Evolutionary conservation across 2,329 filamentous ascomycete species (phyloP).

Genomic region (Aaosphaeria pasadenensis): DNA sequence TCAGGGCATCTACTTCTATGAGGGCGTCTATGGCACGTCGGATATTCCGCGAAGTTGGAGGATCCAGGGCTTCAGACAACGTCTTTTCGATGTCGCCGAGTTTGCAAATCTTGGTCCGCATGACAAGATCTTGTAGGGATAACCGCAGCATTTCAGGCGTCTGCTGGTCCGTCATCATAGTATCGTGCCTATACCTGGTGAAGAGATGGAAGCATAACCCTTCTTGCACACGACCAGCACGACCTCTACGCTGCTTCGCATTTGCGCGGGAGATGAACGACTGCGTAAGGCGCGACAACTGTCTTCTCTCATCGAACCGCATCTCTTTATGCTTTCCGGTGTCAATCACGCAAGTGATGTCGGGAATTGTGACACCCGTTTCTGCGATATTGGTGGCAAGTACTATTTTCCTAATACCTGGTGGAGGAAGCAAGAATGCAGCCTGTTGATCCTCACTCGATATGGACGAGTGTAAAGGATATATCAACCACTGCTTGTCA

Average conservation of each 20-base stretch:
- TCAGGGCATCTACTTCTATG: conserved; percentile 88
- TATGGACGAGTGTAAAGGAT: conserved; percentile 90
- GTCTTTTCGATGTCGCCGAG: conserved; percentile 91
- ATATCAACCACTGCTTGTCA: conserved; percentile 74
- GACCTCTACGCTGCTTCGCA: conserved; percentile 88
- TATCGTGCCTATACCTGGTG: conserved; percentile 84
- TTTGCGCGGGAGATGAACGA: conserved; percentile 95
- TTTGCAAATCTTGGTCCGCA: conserved; percentile 96
- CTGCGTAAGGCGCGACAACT: conserved; percentile 86
- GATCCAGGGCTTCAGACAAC: conserved; percentile 80
- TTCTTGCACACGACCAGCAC: conserved; percentile 92
- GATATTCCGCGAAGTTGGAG: conserved; percentile 88
- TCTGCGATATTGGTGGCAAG: conserved; percentile 97
- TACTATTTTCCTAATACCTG: conserved; percentile 85
- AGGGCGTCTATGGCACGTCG: conserved; percentile 88
- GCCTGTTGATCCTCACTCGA: conserved; percentile 95
- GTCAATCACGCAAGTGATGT: conserved; percentile 95
- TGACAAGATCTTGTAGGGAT: conserved; percentile 89
- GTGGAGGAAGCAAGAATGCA: conserved; percentile 81
- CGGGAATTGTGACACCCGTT: conserved; percentile 96
- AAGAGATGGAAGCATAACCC: conserved; percentile 96
- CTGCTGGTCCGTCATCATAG: conserved; percentile 82
- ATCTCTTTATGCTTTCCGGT: conserved; percentile 97
- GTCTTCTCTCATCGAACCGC: conserved; percentile 89
- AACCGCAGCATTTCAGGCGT: conserved; percentile 94